A percentile compares a stretch with the other conserved stretches of the same genome.
phyloP scores from a whole-genome alignment of 1,284 basidiomycete genomes.

The Xerocomus nothofagi region DNA sequence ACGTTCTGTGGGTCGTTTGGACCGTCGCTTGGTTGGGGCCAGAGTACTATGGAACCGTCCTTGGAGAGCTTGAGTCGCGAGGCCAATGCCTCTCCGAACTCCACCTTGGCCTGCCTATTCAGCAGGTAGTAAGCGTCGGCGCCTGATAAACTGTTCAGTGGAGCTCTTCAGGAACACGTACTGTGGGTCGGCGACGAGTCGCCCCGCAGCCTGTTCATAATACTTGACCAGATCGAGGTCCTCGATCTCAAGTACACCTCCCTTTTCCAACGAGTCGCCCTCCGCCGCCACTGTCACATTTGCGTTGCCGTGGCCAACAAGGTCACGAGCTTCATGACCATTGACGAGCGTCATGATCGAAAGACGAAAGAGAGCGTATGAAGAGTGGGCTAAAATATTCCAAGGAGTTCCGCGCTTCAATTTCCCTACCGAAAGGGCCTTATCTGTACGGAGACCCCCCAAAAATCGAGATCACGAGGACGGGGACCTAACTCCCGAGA shows the following conservation, averaged over 20 bases:
- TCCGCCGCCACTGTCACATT: background rate
- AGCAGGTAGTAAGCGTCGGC: too few relatives aligned
- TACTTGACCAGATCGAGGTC: conserved; percentile 48
- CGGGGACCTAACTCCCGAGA: too few relatives aligned
- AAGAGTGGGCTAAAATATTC: too few relatives aligned
- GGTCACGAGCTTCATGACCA: background rate
- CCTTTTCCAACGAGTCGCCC: conserved; percentile 1
- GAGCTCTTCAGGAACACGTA: conserved; percentile 29
- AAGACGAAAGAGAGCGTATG: background rate
- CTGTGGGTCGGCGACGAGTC: conserved; percentile 62
- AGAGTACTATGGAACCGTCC: conserved; percentile 52
- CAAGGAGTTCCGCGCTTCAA: too few relatives aligned
- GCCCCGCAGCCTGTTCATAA: conserved; percentile 57
- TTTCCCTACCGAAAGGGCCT: too few relatives aligned
- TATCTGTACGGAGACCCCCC: too few relatives aligned
- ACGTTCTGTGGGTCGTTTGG: conserved; percentile 60
- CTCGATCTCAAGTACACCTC: background rate
- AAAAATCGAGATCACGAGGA: too few relatives aligned
- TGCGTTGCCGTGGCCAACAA: background rate
- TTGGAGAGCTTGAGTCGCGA: conserved; percentile 48
- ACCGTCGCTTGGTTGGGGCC: conserved; percentile 56
- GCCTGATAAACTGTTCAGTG: too few relatives aligned
- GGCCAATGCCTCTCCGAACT: conserved; percentile 49
- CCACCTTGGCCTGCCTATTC: conserved; percentile 53
- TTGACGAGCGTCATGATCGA: background rate